A percentile compares a stretch with the other conserved stretches of the same genome.
phyloP scores from a whole-genome alignment of 2,329 filamentous ascomycete genomes.

The Sporothrix brasiliensis region DNA sequence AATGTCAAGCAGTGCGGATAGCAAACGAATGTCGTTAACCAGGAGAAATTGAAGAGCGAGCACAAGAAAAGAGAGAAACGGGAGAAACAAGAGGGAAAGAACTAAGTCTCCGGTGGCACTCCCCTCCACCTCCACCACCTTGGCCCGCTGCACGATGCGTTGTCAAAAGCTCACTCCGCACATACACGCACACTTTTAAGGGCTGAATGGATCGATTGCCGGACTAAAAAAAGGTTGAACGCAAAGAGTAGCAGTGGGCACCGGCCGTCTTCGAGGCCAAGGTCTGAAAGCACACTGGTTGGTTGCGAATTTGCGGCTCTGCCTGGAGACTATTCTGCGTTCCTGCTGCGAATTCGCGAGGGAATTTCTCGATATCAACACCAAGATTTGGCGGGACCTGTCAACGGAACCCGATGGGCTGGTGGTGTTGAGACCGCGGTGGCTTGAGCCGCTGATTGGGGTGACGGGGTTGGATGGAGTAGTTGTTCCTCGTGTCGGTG shows the following conservation, averaged over 20 bases:
- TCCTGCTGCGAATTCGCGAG: background rate
- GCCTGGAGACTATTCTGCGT: background rate
- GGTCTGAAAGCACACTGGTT: background rate
- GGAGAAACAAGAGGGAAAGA: conserved; percentile 18
- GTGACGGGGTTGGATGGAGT: conserved; percentile 7
- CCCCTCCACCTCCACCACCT: conserved; percentile 25
- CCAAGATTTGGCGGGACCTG: background rate
- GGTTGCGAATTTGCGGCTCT: conserved; percentile 7
- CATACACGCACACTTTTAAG: background rate
- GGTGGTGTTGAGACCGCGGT: background rate
- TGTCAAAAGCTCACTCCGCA: conserved; percentile 30
- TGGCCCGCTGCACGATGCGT: conserved; percentile 36
- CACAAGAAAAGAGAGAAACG: conserved; percentile 1
- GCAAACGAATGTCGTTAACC: background rate
- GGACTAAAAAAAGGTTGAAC: background rate
- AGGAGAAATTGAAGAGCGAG: background rate
- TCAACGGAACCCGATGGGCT: conserved; percentile 5
- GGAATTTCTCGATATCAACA: background rate
- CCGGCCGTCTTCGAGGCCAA: conserved; percentile 1
- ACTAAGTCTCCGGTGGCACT: background rate
- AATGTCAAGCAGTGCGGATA: background rate
- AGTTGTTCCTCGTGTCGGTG: conserved; percentile 29
- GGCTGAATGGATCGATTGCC: conserved; percentile 1
- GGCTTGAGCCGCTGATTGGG: background rate
- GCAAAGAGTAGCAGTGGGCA: background rate